Evolutionary conservation across 257 asterid species (phyloP), one percentile per base, ranked within the genome.

Genomic region (Rubia yunnanensis): DNA sequence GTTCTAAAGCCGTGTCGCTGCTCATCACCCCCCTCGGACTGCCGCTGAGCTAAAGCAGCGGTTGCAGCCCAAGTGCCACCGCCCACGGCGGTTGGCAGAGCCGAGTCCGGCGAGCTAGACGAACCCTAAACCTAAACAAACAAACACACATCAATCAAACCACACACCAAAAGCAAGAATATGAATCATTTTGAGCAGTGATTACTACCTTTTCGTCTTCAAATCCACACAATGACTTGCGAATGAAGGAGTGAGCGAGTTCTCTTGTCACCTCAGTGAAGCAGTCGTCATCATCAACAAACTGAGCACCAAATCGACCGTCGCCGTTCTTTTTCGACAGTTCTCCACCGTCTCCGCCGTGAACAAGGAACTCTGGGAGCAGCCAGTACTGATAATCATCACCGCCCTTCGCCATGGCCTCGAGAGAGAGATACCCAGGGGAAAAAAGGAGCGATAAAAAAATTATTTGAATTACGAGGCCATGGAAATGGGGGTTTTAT

Each of bases 41-140:
- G n/a, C n/a, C 3, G 49, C 80, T 28, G 81, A 2, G 91, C 87
- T 0, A 88, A 80, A 17, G 61, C 79, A 77, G 17, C 82, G 82
- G 54, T 77, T 78, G 82, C 75, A 77, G 30, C 70, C 75, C 11
- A 65, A 24, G 65, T 72, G 10, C 72, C 74, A n/a, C n/a, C n/a
- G 13, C 66, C 60, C 55, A 66, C 26, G 61, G 55, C 58, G 17
- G 57, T 17, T 5, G 79, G 81, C 1, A 88, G 83, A 6, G 97
- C 85, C 3, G 96, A 91, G 53, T 86, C 88, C 1, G 96, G 97
- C 2, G 97, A 91, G 22, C 91, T 79, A 1, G 91, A 83, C 3
- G 83, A 69, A 70, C 74, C 69, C 74, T n/a, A n/a, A n/a, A n/a
- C n/a, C n/a, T n/a, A n/a, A n/a, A n/a, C n/a, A n/a, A n/a, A n/a